A percentile compares a stretch with the other conserved stretches of the same genome.
phyloP scores from a whole-genome alignment of 768 basidiomycete genomes.

The Phaeotremella skinneri region DNA sequence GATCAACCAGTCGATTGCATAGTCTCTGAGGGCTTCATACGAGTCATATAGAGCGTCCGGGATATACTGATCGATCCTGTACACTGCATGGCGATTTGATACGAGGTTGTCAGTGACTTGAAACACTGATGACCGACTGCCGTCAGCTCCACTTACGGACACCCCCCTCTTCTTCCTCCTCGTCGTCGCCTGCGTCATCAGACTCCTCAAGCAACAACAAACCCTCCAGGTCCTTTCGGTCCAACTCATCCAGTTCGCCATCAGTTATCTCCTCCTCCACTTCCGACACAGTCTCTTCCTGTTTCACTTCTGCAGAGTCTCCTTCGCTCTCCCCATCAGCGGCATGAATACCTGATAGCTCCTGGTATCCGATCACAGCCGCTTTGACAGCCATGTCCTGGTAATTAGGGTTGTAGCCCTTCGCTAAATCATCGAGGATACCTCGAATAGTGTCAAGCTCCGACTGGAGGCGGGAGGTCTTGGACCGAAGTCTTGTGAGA shows the following conservation, averaged over 20 bases:
- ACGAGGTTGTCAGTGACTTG: background rate
- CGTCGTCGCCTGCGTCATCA: constrained; percentile 58
- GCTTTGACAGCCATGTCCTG: constrained; percentile 99
- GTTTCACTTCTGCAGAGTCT: constrained; percentile 30
- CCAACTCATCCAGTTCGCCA: constrained; percentile 58
- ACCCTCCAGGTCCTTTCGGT: constrained; percentile 64
- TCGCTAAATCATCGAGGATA: constrained; percentile 76
- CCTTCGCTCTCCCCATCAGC: constrained; percentile 54
- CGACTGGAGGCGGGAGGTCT: constrained; percentile 69
- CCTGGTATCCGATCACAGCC: constrained; percentile 91
- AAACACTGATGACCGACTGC: background rate
- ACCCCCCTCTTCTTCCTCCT: constrained; percentile 51
- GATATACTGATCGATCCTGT: constrained; percentile 74
- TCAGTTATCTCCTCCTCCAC: constrained; percentile 51
- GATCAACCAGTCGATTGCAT: constrained; percentile 63
- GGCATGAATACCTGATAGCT: constrained; percentile 54
- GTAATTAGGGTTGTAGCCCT: constrained; percentile 95
- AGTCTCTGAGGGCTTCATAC: constrained; percentile 67
- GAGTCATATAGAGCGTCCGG: constrained; percentile 74
- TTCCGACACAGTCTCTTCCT: constrained; percentile 42
- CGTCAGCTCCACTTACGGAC: constrained; percentile 59
- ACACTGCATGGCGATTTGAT: constrained; percentile 58
- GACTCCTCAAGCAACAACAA: constrained; percentile 76
- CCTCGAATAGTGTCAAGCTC: constrained; percentile 74
- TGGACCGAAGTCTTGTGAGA: constrained; percentile 70